Evolutionary conservation across 192 early-diverging fungal genomes (phyloP).

Genomic region (Piromyces finnis): DNA sequence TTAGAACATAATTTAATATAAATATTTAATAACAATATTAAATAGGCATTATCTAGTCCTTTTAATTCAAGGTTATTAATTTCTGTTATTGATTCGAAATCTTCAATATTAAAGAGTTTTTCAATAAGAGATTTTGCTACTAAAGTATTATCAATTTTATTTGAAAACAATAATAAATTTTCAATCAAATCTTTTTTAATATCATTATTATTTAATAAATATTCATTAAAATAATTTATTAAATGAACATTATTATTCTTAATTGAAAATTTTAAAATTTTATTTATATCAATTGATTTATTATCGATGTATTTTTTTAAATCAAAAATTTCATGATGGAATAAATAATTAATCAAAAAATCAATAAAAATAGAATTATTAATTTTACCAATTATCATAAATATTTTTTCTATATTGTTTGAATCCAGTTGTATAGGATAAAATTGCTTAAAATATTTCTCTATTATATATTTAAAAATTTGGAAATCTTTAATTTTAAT

Average conservation of each 20-base stretch:
- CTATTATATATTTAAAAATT: background rate
- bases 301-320: background rate
- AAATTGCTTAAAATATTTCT: background rate
- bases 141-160: background rate
- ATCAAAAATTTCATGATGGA: background rate
- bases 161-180: background rate
- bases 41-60: background rate
- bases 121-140: background rate
- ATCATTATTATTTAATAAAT: background rate
- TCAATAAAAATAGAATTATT: background rate
- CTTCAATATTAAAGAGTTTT: background rate
- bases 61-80: background rate
- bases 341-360: background rate
- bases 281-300: background rate
- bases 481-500: background rate
- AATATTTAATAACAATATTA: background rate
- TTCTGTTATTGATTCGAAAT: background rate
- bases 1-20: background rate
- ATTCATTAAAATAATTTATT: background rate
- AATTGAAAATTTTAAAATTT: background rate
- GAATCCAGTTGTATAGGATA: background rate
- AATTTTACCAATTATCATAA: background rate
- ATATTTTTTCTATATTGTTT: background rate
- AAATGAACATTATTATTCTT: background rate
- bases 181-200: background rate